Conservation (phyloP, 164 flowering plant genomes). For the Vitis labrusca region DNA sequence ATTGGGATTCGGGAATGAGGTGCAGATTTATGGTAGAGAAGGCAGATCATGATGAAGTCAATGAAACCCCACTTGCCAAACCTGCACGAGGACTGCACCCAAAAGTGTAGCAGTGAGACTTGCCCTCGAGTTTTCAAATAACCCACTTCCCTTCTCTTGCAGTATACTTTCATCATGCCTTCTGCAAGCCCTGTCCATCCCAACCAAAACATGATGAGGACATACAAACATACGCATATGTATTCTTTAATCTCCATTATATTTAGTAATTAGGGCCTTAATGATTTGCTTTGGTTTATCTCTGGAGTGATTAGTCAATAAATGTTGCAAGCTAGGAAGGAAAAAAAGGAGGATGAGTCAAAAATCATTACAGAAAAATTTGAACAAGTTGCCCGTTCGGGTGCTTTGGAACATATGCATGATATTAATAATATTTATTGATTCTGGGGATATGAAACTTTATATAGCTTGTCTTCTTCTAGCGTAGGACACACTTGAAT, state of each 20-base stretch:
- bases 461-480: constrained; percentile 6
- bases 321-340: too few relatives aligned
- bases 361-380: too few relatives aligned
- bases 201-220: too few relatives aligned
- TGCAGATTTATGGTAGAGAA: too few relatives aligned
- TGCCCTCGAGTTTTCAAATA: neutral
- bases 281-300: too few relatives aligned
- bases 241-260: too few relatives aligned
- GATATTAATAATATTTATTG: neutral
- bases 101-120: neutral
- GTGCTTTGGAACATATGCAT: neutral
- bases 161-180: neutral
- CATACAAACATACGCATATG: too few relatives aligned
- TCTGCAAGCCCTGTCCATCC: neutral
- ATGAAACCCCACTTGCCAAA: neutral
- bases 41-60: neutral
- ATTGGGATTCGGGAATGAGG: too few relatives aligned
- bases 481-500: constrained; percentile 13
- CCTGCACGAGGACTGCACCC: neutral
- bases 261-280: too few relatives aligned
- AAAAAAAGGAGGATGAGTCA: too few relatives aligned
- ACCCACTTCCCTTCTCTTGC: neutral
- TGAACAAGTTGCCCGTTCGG: too few relatives aligned
- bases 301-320: too few relatives aligned
- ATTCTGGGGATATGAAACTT: constrained; percentile 1